Base-by-base conservation (phyloP, 2,329 filamentous ascomycete genomes). In the Colletotrichum truncatum region DNA sequence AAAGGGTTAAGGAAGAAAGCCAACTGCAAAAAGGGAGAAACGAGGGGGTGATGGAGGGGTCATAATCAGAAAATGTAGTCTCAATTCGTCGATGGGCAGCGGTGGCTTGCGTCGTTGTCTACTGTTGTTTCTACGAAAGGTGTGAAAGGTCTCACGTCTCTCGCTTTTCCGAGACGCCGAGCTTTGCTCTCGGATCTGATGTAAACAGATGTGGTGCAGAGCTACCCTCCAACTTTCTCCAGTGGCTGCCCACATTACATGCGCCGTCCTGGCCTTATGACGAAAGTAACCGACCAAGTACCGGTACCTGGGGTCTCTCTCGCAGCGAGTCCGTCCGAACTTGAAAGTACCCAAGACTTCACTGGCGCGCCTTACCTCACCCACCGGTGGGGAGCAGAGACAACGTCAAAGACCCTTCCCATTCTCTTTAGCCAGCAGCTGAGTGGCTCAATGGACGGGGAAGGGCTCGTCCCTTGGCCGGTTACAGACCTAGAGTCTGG, bases 141-240 rank as follows among this genome's bases (percentile, higher is more conserved):
- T 52, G 26, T 49, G 62, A 28, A 43, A 41, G 43, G 41, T 56
- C 30, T 49, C 51, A 32, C 39, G 32, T 63, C 43, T 48, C 53
- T 65, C 62, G 49, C 36, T 54, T 45, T 63, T 66, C 63, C 63
- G 57, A 66, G 56, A 26, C 41, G 49, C 63, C 57, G 57, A 63
- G 57, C 34, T 48, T 36, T 51, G 49, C 39, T 51, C 36, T 63
- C 57, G 63, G 49, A 63, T 56, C 43, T 63, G 57, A 66, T 52
- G 34, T 8, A 34, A 11, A n/a, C 16, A 21, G 30, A 8, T 25
- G 28, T 49, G 46, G n/a, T 34, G 38, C 38, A 38, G 38, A 43
- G 25, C 21, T 53, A 34, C 49, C 49, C 49, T 52, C 3, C 26
- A 10, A 12, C 18, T 28, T 32, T 43, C 52, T 16, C 18, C 52